Base-by-base conservation (phyloP, 1,284 basidiomycete species). In the Anthracocystis walkeri region DNA sequence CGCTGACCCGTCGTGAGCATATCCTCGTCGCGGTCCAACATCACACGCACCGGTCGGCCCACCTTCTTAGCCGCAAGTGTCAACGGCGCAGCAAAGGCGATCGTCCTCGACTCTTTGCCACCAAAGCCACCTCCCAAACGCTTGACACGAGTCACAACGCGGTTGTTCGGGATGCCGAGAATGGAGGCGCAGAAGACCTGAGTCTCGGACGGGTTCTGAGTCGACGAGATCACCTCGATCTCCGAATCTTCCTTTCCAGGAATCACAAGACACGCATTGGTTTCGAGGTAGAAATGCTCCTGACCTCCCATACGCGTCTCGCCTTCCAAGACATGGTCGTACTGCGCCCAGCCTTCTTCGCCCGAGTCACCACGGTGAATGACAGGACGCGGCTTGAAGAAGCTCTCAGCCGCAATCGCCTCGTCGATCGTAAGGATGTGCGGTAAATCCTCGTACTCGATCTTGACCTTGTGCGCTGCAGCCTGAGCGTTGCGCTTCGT, bases 21-120 rank as follows among this genome's bases (percentile, higher is more conserved):
- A 61, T 86, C 85, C 52, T 83, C 85, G 69, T 85, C 82, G 12
- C 86, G 79, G 45, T 86, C 85, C 42, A 86, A 76, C 80, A 83
- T 82, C 56, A 80, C 80, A 20, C 86, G 78, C 4, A 86, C 82
- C 0, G 86, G 84, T 35, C 83, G 72, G 10, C 81, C 78, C 8
- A 72, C 54, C 60, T 85, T 85, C 49, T 80, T 74, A 7, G 85
- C 85, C 1, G 84, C 84, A 12, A 86, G 14, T 58, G 77, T 42
- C 65, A 85, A n/a, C 56, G 74, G 54, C 77, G 72, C 75, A 4
- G 79, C 68, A 40, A 78, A 71, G 12, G 75, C 64, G 20, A 78
- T 71, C 20, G 75, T 72, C 11, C 79, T 71, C 11, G 75, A 75
- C 65, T 86, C 85, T 44, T 86, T 86, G 7, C 85, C 85, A 1